A percentile compares a stretch with the other conserved stretches of the same genome.
These are phyloP conservation scores for Populus alba DNA, from an alignment of 345 rosid species.

Conservation along the genomic window DNA sequence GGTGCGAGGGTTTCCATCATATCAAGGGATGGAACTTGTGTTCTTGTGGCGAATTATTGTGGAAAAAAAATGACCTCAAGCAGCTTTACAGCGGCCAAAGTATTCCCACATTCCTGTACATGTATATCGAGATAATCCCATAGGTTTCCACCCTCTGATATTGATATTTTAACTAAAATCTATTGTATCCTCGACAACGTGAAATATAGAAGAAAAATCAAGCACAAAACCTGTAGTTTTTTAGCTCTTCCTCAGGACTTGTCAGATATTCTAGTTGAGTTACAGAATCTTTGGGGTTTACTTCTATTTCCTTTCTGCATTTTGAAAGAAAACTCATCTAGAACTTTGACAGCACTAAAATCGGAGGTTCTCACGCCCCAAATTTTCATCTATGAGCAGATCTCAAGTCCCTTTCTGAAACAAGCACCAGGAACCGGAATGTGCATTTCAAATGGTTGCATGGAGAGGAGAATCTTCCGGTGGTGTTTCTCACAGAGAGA, in stretches of 20 bases:
- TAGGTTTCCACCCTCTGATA: neutral
- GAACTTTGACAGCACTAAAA: neutral
- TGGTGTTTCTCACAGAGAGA: too few relatives aligned
- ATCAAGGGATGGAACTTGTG: slow-evolving; percentile 75
- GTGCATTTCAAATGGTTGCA: too few relatives aligned
- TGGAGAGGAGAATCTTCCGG: too few relatives aligned
- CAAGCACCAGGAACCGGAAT: too few relatives aligned
- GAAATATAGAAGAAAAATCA: neutral
- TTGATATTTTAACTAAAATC: neutral
- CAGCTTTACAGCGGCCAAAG: neutral
- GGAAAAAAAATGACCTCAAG: slow-evolving; percentile 15
- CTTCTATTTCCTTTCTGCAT: neutral
- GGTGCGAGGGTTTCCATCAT: slow-evolving; percentile 87
- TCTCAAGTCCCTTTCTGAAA: neutral
- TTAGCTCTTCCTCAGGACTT: neutral
- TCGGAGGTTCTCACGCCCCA: neutral
- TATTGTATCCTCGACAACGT: neutral
- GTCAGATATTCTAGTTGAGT: neutral
- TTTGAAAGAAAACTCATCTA: neutral
- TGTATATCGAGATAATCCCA: neutral
- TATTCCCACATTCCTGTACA: neutral
- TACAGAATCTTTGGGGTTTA: neutral
- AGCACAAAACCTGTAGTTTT: neutral
- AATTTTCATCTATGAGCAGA: neutral
- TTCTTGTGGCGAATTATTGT: slow-evolving; percentile 86